Conservation (phyloP, 2,329 filamentous ascomycete genomes). For the Cercospora beticola region DNA sequence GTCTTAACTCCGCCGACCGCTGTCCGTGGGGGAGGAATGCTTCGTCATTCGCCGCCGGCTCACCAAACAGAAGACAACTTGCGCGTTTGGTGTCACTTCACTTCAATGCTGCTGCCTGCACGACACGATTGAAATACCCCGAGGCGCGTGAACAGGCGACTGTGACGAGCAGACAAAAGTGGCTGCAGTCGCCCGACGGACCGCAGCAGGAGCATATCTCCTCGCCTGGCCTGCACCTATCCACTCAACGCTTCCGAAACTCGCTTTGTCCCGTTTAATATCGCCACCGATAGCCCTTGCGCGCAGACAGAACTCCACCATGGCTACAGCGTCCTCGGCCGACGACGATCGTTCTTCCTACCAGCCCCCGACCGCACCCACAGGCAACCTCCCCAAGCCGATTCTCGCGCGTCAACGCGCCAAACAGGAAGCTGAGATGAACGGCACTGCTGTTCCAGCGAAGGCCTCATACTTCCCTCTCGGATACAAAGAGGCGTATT, state of each 20-base stretch:
- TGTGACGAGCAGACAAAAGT: not conserved
- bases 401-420: slow-evolving; percentile 37
- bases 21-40: not conserved
- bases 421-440: slow-evolving; percentile 29
- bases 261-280: not conserved
- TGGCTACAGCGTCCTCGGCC: slow-evolving; percentile 35
- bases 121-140: not conserved
- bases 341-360: slow-evolving; percentile 21
- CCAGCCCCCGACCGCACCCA: slow-evolving; percentile 16
- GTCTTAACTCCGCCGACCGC: not conserved
- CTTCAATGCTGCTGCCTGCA: slow-evolving; percentile 5
- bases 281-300: not conserved
- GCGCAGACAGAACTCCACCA: slow-evolving; percentile 28
- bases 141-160: not conserved
- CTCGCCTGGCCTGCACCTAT: not conserved
- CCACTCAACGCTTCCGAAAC: not conserved
- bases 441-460: slow-evolving; percentile 16
- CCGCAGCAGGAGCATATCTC: slow-evolving; percentile 11
- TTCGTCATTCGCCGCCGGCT: slow-evolving; percentile 1
- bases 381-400: slow-evolving; percentile 16
- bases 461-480: slow-evolving; percentile 65
- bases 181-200: slow-evolving; percentile 3
- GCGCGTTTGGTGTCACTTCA: not conserved
- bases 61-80: not conserved
- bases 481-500: slow-evolving; percentile 86